These are phyloP conservation scores for Vitis vinifera DNA, from an alignment of 164 flowering plant species.

Conservation along the genomic window DNA sequence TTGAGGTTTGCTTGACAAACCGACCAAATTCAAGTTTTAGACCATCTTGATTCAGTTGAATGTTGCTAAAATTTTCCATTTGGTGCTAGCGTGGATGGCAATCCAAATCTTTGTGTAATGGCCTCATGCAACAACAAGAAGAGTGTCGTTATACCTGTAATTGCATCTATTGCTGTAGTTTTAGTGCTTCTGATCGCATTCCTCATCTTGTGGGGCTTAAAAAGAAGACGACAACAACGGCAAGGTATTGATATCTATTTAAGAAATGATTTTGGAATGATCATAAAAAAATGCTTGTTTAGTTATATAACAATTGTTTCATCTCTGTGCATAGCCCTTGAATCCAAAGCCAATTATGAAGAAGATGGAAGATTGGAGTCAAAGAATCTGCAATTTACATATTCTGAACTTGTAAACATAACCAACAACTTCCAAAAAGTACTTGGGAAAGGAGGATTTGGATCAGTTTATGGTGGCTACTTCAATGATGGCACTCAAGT, in stretches of 20 bases:
- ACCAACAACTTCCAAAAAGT: conserved; percentile 30
- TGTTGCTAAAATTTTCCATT: neutral
- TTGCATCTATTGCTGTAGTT: conserved; percentile 16
- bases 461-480: conserved; percentile 37
- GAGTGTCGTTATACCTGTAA: conserved; percentile 11
- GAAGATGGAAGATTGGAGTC: neutral
- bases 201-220: conserved; percentile 2
- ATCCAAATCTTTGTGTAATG: neutral
- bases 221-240: conserved; percentile 9
- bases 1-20: conserved; percentile 17
- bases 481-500: conserved; percentile 19
- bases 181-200: neutral
- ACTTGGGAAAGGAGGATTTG: conserved; percentile 47
- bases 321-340: neutral
- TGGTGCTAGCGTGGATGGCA: conserved; percentile 1
- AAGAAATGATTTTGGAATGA: neutral
- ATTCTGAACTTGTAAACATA: conserved; percentile 20
- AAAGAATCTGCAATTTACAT: conserved; percentile 14
- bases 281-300: too few relatives aligned
- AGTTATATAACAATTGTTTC: neutral
- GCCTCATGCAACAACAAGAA: conserved; percentile 7
- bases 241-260: neutral
- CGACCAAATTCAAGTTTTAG: neutral
- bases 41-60: neutral
- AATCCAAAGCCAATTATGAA: neutral